Evolutionary conservation across 2,329 filamentous ascomycete species (phyloP).

Genomic region (Talaromyces sp.): DNA sequence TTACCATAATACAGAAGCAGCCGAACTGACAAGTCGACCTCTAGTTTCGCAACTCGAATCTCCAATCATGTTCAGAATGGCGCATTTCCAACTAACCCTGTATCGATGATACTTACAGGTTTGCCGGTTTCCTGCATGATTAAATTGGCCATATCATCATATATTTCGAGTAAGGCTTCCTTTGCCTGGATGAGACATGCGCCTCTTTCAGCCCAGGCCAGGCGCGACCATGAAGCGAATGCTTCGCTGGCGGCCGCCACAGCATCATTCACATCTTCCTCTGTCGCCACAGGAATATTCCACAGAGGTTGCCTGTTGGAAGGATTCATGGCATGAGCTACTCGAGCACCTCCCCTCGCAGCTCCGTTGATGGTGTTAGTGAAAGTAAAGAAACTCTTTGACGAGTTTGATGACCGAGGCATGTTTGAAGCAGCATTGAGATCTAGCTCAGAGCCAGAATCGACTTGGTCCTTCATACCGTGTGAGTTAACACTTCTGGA

Average conservation of each 20-base stretch:
- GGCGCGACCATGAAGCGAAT: constrained; percentile 45
- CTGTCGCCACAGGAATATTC: constrained; percentile 41
- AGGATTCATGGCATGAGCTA: constrained; percentile 40
- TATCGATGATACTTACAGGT: constrained; percentile 28
- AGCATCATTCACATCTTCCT: constrained; percentile 41
- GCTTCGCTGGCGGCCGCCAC: constrained; percentile 43
- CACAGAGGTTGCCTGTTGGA: constrained; percentile 42
- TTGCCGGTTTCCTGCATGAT: constrained; percentile 50
- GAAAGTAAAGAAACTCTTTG: constrained; percentile 24
- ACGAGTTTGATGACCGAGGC: not conserved
- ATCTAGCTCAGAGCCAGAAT: not conserved
- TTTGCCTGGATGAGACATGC: constrained; percentile 36
- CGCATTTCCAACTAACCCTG: not conserved
- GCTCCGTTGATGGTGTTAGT: constrained; percentile 44
- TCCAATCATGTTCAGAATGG: constrained; percentile 1
- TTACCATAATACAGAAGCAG: constrained; percentile 12
- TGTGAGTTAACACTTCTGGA: not conserved
- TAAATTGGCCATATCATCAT: constrained; percentile 40
- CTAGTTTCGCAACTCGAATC: constrained; percentile 12
- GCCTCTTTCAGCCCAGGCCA: constrained; percentile 39
- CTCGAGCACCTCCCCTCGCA: constrained; percentile 26
- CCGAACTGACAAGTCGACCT: constrained; percentile 13
- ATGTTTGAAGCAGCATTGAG: not conserved
- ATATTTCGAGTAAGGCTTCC: constrained; percentile 36
- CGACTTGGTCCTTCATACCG: not conserved